A percentile compares a stretch with the other conserved stretches of the same genome.
Evolutionary conservation across 805 yeast species (phyloP).

Genomic region (Suhomyces vadensis): DNA sequence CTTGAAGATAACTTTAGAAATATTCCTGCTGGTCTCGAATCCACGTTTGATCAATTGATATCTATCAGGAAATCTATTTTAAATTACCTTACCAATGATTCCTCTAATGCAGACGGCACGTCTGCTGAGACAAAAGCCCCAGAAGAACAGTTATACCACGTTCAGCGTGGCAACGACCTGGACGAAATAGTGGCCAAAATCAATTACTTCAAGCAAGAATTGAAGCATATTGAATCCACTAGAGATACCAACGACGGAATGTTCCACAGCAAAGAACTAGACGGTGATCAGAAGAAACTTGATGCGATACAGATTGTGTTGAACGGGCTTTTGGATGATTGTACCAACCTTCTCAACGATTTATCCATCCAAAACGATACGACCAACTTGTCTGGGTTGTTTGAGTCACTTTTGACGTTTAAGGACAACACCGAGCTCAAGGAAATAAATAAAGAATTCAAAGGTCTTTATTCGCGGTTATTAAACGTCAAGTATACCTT

Average conservation of each 20-base stretch:
- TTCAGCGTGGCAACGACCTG: slow-evolving; percentile 1
- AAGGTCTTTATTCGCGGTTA: slow-evolving; percentile 63
- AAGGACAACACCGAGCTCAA: slow-evolving; percentile 42
- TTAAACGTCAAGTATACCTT: slow-evolving; percentile 67
- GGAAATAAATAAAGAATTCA: slow-evolving; percentile 23
- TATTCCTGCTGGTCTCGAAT: slow-evolving; percentile 40
- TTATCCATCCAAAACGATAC: slow-evolving; percentile 47
- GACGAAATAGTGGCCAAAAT: slow-evolving; percentile 15
- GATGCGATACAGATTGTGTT: slow-evolving; percentile 47
- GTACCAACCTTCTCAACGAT: slow-evolving; percentile 73
- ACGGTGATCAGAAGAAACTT: slow-evolving; percentile 22
- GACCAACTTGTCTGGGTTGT: slow-evolving; percentile 21
- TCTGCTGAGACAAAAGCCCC: not conserved
- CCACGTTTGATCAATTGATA: slow-evolving; percentile 59
- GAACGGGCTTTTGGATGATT: slow-evolving; percentile 80
- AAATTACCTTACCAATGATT: slow-evolving; percentile 27
- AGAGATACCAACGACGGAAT: slow-evolving; percentile 56
- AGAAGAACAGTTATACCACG: not conserved
- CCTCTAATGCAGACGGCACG: not conserved
- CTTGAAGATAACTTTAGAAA: slow-evolving; percentile 54
- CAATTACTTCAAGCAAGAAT: slow-evolving; percentile 21
- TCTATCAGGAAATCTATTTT: slow-evolving; percentile 62
- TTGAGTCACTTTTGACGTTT: slow-evolving; percentile 23
- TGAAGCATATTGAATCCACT: slow-evolving; percentile 31
- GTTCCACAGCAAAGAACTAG: slow-evolving; percentile 30